phyloP scores from a whole-genome alignment of 768 basidiomycete species.

The Boletus rubropictus region DNA sequence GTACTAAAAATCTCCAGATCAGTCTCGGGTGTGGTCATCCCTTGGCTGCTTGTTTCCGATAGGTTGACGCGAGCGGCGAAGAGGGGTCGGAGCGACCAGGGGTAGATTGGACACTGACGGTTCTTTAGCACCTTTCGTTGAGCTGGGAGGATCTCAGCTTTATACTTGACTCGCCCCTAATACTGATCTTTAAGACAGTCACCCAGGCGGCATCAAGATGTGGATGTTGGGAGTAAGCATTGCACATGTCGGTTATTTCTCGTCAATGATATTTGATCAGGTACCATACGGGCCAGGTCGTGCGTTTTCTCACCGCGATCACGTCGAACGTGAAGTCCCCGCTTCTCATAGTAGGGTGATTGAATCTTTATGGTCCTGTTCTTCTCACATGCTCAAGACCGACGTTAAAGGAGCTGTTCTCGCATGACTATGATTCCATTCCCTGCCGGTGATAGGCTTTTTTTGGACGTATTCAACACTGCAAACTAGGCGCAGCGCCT shows the following conservation, averaged over 20 bases:
- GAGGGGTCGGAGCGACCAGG: slow-evolving; percentile 5
- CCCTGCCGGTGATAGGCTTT: slow-evolving; percentile 8
- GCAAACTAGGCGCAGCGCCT: slow-evolving; percentile 16
- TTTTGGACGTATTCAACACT: slow-evolving; percentile 17
- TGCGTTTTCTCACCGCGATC: slow-evolving; percentile 16
- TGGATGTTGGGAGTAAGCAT: slow-evolving; percentile 8
- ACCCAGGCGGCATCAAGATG: slow-evolving; percentile 22
- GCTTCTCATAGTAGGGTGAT: slow-evolving; percentile 22
- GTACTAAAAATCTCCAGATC: slow-evolving; percentile 38
- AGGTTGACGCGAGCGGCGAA: slow-evolving; percentile 9
- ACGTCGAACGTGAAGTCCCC: slow-evolving; percentile 11
- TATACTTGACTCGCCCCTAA: slow-evolving; percentile 16
- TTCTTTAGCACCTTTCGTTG: slow-evolving; percentile 2
- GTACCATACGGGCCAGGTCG: slow-evolving; percentile 14
- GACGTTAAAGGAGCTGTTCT: slow-evolving; percentile 10
- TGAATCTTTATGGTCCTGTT: slow-evolving; percentile 3
- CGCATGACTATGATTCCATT: slow-evolving; percentile 21
- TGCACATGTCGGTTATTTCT: slow-evolving; percentile 11
- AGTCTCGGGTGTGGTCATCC: slow-evolving; percentile 32
- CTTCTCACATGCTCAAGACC: slow-evolving; percentile 17
- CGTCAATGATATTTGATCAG: slow-evolving; percentile 18
- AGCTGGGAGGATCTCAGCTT: slow-evolving; percentile 7
- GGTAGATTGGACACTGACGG: slow-evolving; percentile 4
- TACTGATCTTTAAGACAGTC: slow-evolving; percentile 17
- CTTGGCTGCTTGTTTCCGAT: slow-evolving; percentile 8